Base-by-base conservation (phyloP, 441 rosid genomes). In the Syzygium syzygioides region DNA sequence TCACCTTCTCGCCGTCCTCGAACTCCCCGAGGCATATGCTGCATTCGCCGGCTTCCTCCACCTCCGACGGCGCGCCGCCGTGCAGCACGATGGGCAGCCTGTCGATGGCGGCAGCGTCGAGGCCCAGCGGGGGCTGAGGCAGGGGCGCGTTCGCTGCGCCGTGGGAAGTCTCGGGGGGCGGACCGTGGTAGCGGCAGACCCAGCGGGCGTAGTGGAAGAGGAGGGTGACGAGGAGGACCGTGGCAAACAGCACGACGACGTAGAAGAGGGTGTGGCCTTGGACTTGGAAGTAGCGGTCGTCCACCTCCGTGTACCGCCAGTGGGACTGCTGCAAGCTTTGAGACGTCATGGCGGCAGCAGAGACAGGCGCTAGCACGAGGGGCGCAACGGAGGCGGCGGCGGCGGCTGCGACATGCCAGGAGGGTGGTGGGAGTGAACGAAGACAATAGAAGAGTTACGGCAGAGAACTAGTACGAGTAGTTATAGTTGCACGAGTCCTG, bases 241-340 rank as follows among this genome's bases (percentile, higher is more conserved):
- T 37, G 64, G 57, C 76, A 64, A 88, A 55, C 68, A 88, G 85
- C 85, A 55, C 14, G 28, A 45, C 7, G 18, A 41, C 71, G 90
- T 88, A 85, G 87, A 66, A 88, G 87, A 85, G 85, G 41, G 87
- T 41, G 41, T 60, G 90, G 85, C 87, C 87, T 13, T 34, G 87
- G 85, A 85, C 76, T 79, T 86, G 86, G 56, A 56, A 50, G 90
- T 71, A 86, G 85, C 26, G 86, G 88, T 89, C 90, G 88, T 89
- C 88, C 48, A 84, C 54, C 86, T 89, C 90, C 34, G 88, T 45
- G 90, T 86, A 89, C 12, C 59, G 86, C 90, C 90, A 89, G 79
- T 86, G 90, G 87, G 56, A 71, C 32, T 53, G 48, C 56, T 52
- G 83, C 66, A 30, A 85, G 10, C 41, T 25, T 23, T 41, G 52